Base-by-base conservation (phyloP, 2,329 filamentous ascomycete genomes). In the Magnaporthiopsis poae region DNA sequence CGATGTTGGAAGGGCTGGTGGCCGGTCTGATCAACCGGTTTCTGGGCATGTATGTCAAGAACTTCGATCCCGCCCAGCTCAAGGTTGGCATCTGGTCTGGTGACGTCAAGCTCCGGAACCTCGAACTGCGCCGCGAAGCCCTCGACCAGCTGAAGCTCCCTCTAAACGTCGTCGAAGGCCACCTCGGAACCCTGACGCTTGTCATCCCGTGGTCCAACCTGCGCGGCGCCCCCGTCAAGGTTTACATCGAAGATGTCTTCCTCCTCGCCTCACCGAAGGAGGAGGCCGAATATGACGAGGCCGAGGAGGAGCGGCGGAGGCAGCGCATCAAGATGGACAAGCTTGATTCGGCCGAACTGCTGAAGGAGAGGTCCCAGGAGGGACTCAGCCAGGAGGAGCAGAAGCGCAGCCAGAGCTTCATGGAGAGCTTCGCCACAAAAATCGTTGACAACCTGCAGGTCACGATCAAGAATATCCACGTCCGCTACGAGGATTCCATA, bases 31-130 rank as follows among this genome's bases (percentile, higher is more conserved):
- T 99, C 73, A 99, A 99, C 82, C 90, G 96, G 82, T 98, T 99
- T 80, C 81, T 99, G 86, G 96, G 95, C 84, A 96, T 98, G 90
- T 99, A 99, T 79, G 94, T 99, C 79, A 93, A 96, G 85, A 98
- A 99, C 80, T 99, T 99, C 77, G 95, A 99, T 78, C 92, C 95
- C 66, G 90, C 92, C 74, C 95, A 99, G 81, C 85, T 99, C 71
- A 99, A 99, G 76, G 93, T 99, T 70, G 95, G 96, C 70, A 99
- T 99, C 74, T 99, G 94, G 95, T 96, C 91, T 29, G 95, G 96
- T 73, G 95, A 99, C 81, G 95, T 99, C 74, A 96, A 96, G 80
- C 84, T 99, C 62, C 88, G 89, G 68, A 89, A 99, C 73, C 88
- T 99, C 68, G 91, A 99, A 80, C 85, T 99, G 63, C 91, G 93